These are phyloP conservation scores for Epichloe elymi DNA, from an alignment of 2,329 filamentous ascomycete genomes.

Conservation along the genomic window DNA sequence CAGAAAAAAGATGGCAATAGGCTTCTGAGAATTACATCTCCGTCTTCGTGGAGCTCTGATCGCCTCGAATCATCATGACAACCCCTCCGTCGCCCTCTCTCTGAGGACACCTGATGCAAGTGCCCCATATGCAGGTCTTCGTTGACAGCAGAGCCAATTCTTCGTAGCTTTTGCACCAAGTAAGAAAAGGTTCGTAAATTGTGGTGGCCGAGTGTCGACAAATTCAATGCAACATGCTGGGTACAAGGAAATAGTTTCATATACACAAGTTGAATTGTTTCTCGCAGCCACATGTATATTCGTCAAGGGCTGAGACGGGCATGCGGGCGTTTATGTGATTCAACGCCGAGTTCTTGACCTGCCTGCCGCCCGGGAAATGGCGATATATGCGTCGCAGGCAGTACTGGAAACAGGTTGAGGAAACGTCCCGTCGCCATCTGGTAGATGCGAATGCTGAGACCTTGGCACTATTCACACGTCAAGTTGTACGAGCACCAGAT, in stretches of 20 bases:
- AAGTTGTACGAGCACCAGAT: constrained; percentile 23
- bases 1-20: constrained; percentile 8
- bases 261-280: neutral
- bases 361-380: neutral
- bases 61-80: neutral
- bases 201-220: neutral
- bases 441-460: neutral
- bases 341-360: neutral
- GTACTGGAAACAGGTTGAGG: too few relatives aligned
- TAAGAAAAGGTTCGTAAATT: neutral
- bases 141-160: too few relatives aligned
- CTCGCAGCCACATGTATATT: neutral
- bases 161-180: too few relatives aligned
- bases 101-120: too few relatives aligned
- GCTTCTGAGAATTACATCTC: constrained; percentile 13
- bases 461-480: neutral
- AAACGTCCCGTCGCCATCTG: neutral
- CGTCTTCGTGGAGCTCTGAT: constrained; percentile 4
- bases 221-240: neutral
- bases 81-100: too few relatives aligned
- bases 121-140: too few relatives aligned
- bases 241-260: neutral
- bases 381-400: neutral
- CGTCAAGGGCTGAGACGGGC: neutral
- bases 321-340: neutral